Base-by-base conservation (phyloP, 1,284 basidiomycete species). In the Ceratobasidium theobromae region DNA sequence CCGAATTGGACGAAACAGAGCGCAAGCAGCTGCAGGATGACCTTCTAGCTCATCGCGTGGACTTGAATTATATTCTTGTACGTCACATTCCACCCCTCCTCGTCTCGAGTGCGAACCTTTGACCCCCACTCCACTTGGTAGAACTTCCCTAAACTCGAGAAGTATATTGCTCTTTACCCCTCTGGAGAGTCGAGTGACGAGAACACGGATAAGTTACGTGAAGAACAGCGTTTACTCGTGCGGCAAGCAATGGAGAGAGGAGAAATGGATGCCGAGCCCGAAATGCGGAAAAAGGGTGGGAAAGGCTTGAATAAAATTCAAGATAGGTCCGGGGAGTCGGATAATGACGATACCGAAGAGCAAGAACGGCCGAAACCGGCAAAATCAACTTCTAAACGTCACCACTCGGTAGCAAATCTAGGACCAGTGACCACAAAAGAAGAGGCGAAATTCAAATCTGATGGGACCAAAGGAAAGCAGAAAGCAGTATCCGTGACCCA, bases 131-230 rank as follows among this genome's bases (percentile, higher is more conserved):
- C 18, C 43, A 6, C 64, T 33, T 45, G 23, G 14, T 67, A 92
- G 88, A 83, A 91, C 75, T 91, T 88, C 73, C 89, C 92, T 2
- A 93, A 89, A 76, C 79, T 83, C 21, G 83, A 86, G 73, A 94
- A 91, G 79, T 95, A 95, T 75, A 86, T 95, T 46, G 87, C 92
- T 1, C 79, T 95, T 38, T 94, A 92, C 74, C 91, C 92, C 2
- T 84, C 89, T n/a, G 64, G 70, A 21, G 21, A 70, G 5, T 16
- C 66, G 6, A 38, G 11, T 23, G 68, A 65, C 25, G 69, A 71
- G 43, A 72, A 74, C 55, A 78, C 83, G 1, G 78, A 84, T 54
- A 72, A 76, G 33, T 78, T 82, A 49, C 80, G 90, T n/a, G 81
- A 86, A 53, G 84, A 86, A 72, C 74, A 93, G 28, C 82, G 87